Evolutionary conservation across 2,329 filamentous ascomycete species (phyloP).

Genomic region (Epichloe elymi): DNA sequence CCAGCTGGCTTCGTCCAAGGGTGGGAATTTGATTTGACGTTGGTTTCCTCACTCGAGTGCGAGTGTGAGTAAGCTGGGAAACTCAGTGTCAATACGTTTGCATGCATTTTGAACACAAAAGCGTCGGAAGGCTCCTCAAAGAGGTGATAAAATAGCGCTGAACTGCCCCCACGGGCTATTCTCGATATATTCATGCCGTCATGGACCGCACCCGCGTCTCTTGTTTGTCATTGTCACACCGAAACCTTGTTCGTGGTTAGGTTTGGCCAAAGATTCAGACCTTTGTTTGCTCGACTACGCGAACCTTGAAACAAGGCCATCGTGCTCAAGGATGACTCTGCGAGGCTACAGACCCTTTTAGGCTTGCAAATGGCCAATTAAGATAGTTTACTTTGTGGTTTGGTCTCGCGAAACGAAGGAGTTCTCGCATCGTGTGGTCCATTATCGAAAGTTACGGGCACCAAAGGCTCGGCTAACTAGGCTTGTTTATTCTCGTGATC

Average conservation of each 20-base stretch:
- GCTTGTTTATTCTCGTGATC: background rate
- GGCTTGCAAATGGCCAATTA: background rate
- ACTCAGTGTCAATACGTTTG: too few relatives aligned
- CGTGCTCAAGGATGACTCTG: background rate
- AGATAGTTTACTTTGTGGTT: too few relatives aligned
- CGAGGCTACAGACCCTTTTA: background rate
- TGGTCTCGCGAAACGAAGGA: background rate
- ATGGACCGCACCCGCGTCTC: background rate
- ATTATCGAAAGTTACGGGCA: background rate
- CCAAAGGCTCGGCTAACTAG: background rate
- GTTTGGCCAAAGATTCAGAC: background rate
- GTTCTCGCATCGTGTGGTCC: background rate
- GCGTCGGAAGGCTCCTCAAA: background rate
- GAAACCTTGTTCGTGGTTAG: background rate
- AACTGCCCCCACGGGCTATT: background rate
- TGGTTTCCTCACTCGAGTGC: too few relatives aligned
- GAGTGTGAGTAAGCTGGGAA: too few relatives aligned
- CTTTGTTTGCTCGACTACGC: background rate
- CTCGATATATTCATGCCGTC: background rate
- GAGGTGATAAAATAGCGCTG: background rate
- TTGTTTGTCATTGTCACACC: too few relatives aligned
- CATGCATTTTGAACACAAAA: background rate
- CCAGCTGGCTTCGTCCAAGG: too few relatives aligned
- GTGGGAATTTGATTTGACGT: too few relatives aligned
- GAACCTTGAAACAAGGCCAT: background rate